Conservation (phyloP, 805 yeast genomes). For the Ogataea pini region DNA sequence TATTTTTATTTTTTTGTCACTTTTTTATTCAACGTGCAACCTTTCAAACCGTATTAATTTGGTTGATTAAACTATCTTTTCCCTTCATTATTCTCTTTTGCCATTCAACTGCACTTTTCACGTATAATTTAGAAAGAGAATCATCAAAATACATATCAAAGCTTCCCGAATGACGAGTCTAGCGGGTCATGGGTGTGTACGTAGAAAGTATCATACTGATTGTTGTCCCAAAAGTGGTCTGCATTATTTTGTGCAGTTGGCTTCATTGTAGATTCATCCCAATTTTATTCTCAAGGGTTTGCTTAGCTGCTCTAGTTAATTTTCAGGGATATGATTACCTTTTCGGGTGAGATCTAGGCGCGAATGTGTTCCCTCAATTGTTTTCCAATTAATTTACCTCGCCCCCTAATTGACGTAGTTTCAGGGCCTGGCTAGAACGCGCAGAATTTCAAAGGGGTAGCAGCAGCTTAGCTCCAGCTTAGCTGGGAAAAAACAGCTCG, state of each 20-base stretch:
- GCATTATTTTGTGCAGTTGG: too few relatives aligned
- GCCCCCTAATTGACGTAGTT: conserved; percentile 3
- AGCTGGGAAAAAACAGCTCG: too few relatives aligned
- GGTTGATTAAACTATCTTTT: conserved; percentile 1
- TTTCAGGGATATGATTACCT: not conserved
- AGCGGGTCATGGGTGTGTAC: not conserved
- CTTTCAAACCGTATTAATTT: not conserved
- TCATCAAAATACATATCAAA: too few relatives aligned
- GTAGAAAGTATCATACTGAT: too few relatives aligned
- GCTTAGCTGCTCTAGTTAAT: not conserved
- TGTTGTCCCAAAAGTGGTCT: too few relatives aligned
- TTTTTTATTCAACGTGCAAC: not conserved
- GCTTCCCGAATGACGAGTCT: too few relatives aligned
- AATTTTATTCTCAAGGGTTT: not conserved
- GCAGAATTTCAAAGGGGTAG: not conserved
- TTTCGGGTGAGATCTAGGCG: not conserved
- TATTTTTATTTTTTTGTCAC: not conserved
- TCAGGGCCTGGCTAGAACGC: not conserved
- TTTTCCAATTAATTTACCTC: not conserved
- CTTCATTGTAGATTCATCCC: too few relatives aligned
- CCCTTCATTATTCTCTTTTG: conserved; percentile 1
- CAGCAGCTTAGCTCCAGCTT: not conserved
- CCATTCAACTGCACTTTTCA: conserved; percentile 1
- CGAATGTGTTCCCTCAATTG: not conserved
- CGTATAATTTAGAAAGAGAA: not conserved